Percentiles rank a stretch among this genome's conserved stretches.
Conservation (phyloP, 2,329 filamentous ascomycete species). For the Penicillium sp. region DNA sequence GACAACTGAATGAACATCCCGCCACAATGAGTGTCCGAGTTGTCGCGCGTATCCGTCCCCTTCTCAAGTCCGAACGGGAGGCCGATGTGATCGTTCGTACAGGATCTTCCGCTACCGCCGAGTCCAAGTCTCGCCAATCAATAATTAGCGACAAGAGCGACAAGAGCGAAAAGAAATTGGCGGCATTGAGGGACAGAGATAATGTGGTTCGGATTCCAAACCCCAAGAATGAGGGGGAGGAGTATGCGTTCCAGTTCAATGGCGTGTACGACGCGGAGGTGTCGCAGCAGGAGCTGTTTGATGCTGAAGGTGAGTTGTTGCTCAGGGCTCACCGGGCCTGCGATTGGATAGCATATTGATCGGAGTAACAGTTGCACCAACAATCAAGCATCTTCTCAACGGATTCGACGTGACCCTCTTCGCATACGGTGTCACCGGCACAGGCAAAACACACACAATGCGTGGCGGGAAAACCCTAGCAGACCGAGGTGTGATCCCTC, state of each 20-base stretch:
- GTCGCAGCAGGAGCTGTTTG: constrained; percentile 83
- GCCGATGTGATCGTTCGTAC: constrained; percentile 82
- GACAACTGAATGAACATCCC: constrained; percentile 6
- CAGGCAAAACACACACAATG: constrained; percentile 96
- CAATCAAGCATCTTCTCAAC: constrained; percentile 81
- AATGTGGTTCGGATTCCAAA: constrained; percentile 84
- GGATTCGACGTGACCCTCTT: constrained; percentile 87
- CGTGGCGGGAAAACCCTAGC: constrained; percentile 81
- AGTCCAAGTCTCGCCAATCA: constrained; percentile 21
- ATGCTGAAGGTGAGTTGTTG: constrained; percentile 69
- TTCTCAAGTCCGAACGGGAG: constrained; percentile 80
- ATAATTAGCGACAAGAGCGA: constrained; percentile 23
- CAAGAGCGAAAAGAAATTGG: constrained; percentile 21
- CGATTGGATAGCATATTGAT: constrained; percentile 15
- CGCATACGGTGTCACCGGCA: constrained; percentile 89
- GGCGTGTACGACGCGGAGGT: constrained; percentile 79
- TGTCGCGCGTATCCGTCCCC: constrained; percentile 83
- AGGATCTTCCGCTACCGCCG: constrained; percentile 41
- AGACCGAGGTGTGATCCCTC: constrained; percentile 82
- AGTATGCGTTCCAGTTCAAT: constrained; percentile 93
- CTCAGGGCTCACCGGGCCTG: background rate
- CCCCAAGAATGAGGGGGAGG: constrained; percentile 85
- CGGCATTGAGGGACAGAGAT: constrained; percentile 51
- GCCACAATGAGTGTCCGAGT: constrained; percentile 64
- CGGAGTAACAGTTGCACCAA: constrained; percentile 67